Evolutionary conservation across 2,329 filamentous ascomycete genomes (phyloP), one percentile per base, ranked within the genome.

Genomic region (Xylaria sp.): DNA sequence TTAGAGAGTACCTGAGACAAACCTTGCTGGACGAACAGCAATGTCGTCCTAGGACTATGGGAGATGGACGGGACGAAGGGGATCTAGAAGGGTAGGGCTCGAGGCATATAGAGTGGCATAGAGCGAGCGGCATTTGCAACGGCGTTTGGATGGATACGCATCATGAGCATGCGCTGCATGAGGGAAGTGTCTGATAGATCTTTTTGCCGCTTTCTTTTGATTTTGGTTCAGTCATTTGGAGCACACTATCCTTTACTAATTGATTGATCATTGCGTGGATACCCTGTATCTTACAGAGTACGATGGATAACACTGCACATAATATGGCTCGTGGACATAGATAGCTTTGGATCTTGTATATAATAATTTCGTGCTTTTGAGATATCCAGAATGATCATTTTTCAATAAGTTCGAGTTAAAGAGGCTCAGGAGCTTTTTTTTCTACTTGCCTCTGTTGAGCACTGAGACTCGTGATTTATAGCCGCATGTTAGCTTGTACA

Each of bases 1-100:
- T 88, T 8, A 78, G 76, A 52, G 80, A 82, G 68, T 79, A 82
- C 39, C 72, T 89, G 51, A 79, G 76, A 5, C 60, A 76, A 76
- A 69, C 48, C 10, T 25, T 68, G 33, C 46, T 48, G 15, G 68
- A 72, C 1, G 71, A 72, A 28, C 18, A 61, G 36, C 13, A 59
- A 23, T 65, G 41, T 1, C 49, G 62, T n/a, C 55, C 64, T 41
- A 51, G 43, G 12, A 62, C 52, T 13, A 68, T 70, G 36, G 70
- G 63, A 28, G 73, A 72, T n/a, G 60, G 56, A 52, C 6, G 72
- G 71, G 66, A 73, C 31, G 69, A 65, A 23, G 66, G 60, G 31
- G 73, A 69, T 33, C 59, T 71, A 28, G 49, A 28, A 63, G 59
- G 58, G 43, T 15, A 39, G 18, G 25, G 33, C 58, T 23, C 64